Evolutionary conservation across 2,329 filamentous ascomycete genomes (phyloP).

Genomic region (Nemania sp.): DNA sequence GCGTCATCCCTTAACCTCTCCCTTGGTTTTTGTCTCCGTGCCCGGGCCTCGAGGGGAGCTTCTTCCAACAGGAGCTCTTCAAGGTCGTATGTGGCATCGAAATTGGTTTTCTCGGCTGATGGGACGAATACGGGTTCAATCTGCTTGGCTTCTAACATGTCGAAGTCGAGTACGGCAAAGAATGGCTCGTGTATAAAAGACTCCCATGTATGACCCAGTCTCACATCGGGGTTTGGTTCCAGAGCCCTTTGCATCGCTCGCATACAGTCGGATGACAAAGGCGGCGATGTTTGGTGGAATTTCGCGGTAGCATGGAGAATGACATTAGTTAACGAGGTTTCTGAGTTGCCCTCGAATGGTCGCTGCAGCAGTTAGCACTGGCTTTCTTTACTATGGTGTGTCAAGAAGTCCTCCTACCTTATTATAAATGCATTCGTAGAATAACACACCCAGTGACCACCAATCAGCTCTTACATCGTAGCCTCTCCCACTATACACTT

Average conservation of each 20-base stretch:
- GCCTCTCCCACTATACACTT: slow-evolving; percentile 89
- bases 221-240: slow-evolving; percentile 76
- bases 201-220: slow-evolving; percentile 86
- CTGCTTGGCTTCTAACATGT: slow-evolving; percentile 80
- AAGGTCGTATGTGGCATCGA: slow-evolving; percentile 96
- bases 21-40: slow-evolving; percentile 89
- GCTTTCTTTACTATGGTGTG: background rate
- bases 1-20: slow-evolving; percentile 92
- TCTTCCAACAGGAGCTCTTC: slow-evolving; percentile 94
- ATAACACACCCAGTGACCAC: slow-evolving; percentile 98
- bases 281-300: slow-evolving; percentile 90
- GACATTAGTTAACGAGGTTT: slow-evolving; percentile 76
- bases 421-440: slow-evolving; percentile 99
- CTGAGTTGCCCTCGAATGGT: slow-evolving; percentile 89
- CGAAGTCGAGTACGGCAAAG: slow-evolving; percentile 85
- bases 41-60: slow-evolving; percentile 89
- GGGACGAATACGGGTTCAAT: slow-evolving; percentile 91
- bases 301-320: slow-evolving; percentile 83
- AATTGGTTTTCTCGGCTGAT: slow-evolving; percentile 97
- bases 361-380: slow-evolving; percentile 60
- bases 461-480: slow-evolving; percentile 93
- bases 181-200: slow-evolving; percentile 88
- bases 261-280: slow-evolving; percentile 84
- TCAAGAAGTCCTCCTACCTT: slow-evolving; percentile 64
- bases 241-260: slow-evolving; percentile 86